A percentile compares a stretch with the other conserved stretches of the same genome.
phyloP scores from a whole-genome alignment of 495 filamentous ascomycete species.

The Penicillium lividum region DNA sequence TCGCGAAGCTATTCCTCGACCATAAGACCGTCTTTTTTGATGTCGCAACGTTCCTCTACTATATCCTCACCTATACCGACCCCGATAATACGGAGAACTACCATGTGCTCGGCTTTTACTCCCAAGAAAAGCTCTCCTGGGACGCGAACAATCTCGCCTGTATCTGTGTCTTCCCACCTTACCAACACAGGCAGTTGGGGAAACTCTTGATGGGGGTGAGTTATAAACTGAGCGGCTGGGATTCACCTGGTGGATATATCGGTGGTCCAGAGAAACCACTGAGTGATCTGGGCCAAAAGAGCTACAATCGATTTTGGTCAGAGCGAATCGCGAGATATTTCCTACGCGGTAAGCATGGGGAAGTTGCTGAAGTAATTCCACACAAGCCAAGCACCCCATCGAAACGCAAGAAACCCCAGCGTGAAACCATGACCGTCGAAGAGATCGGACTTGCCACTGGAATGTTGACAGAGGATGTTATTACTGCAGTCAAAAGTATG shows the following conservation, averaged over 20 bases:
- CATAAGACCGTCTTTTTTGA: slow-evolving; percentile 99
- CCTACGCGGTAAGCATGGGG: slow-evolving; percentile 37
- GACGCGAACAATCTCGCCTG: slow-evolving; percentile 98
- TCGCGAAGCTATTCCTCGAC: slow-evolving; percentile 97
- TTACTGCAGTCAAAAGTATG: slow-evolving; percentile 77
- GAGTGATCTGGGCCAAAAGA: slow-evolving; percentile 75
- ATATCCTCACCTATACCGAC: slow-evolving; percentile 66
- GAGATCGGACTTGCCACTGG: slow-evolving; percentile 67
- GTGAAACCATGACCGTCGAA: slow-evolving; percentile 51
- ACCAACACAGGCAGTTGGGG: slow-evolving; percentile 86
- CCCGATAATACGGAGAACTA: slow-evolving; percentile 37
- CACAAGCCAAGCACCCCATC: slow-evolving; percentile 31
- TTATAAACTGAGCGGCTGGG: slow-evolving; percentile 86
- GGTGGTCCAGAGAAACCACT: slow-evolving; percentile 94
- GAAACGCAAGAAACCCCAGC: slow-evolving; percentile 37
- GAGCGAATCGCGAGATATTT: slow-evolving; percentile 71
- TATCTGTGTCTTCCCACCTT: slow-evolving; percentile 94
- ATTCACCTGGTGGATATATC: slow-evolving; percentile 62
- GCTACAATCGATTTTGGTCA: slow-evolving; percentile 83
- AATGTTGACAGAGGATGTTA: slow-evolving; percentile 79
- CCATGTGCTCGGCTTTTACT: slow-evolving; percentile 89
- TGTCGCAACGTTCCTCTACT: slow-evolving; percentile 92
- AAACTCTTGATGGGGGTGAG: slow-evolving; percentile 88
- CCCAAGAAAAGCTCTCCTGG: slow-evolving; percentile 98
- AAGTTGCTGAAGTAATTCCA: slow-evolving; percentile 23